These are phyloP conservation scores for Penstemon newberryi DNA, from an alignment of 257 asterid species.

Conservation along the genomic window DNA sequence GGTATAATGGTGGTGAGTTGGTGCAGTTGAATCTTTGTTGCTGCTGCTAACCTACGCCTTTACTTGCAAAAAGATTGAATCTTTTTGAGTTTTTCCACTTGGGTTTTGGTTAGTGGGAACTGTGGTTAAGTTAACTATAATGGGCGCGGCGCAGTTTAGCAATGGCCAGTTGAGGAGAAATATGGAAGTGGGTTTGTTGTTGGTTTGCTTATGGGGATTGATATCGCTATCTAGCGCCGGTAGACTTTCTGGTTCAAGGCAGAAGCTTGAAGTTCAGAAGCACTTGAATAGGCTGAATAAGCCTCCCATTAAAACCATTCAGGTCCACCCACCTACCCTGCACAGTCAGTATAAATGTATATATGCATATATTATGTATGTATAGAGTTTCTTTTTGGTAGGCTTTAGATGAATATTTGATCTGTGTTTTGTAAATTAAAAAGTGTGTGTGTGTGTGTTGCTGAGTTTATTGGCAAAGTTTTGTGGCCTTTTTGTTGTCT, in stretches of 20 bases:
- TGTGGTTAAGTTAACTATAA: background rate
- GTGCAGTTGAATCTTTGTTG: slow-evolving; percentile 20
- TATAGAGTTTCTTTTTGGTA: background rate
- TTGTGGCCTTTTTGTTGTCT: background rate
- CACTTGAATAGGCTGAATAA: slow-evolving; percentile 78
- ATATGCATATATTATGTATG: background rate
- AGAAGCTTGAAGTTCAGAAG: slow-evolving; percentile 61
- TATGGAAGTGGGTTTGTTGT: slow-evolving; percentile 23
- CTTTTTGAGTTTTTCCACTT: slow-evolving; percentile 20
- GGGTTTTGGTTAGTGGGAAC: slow-evolving; percentile 24
- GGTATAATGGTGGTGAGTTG: slow-evolving; percentile 20
- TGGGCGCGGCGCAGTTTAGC: slow-evolving; percentile 43
- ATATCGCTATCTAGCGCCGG: slow-evolving; percentile 51
- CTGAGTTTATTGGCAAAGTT: no score
- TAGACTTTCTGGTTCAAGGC: slow-evolving; percentile 47
- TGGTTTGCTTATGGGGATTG: slow-evolving; percentile 40
- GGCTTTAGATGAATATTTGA: background rate
- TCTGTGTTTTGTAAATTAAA: background rate
- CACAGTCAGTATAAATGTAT: background rate
- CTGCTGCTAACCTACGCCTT: no score
- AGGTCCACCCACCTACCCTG: slow-evolving; percentile 38
- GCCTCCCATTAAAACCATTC: slow-evolving; percentile 62
- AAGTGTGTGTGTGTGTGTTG: no score
- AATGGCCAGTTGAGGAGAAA: slow-evolving; percentile 31
- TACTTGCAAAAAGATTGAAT: slow-evolving; percentile 22